These are phyloP conservation scores for Globisporangium uncinulatum DNA, from an alignment of 352 stramenopile species.

Conservation along the genomic window DNA sequence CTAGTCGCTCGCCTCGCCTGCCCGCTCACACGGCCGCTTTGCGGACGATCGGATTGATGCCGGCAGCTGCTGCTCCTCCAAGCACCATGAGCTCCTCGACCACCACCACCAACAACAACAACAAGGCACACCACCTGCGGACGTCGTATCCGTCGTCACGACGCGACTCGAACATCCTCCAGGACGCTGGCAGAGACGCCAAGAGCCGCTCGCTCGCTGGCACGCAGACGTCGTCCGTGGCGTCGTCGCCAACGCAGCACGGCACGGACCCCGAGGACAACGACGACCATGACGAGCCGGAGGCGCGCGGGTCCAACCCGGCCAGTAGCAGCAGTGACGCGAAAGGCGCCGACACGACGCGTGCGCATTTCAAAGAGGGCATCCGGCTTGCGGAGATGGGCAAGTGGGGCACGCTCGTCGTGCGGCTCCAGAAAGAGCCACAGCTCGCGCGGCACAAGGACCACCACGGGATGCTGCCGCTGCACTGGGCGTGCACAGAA, in stretches of 20 bases:
- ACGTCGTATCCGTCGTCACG: slow-evolving; percentile 12
- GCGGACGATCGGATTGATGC: not conserved
- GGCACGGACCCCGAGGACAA: slow-evolving; percentile 10
- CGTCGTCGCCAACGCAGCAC: slow-evolving; percentile 10
- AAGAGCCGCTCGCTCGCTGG: slow-evolving; percentile 18
- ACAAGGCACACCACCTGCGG: slow-evolving; percentile 1
- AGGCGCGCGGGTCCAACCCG: slow-evolving; percentile 1
- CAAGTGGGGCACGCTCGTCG: slow-evolving; percentile 64
- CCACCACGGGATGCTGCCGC: slow-evolving; percentile 78
- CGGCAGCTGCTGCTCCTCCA: not conserved
- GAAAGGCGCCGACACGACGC: slow-evolving; percentile 26
- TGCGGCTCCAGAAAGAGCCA: slow-evolving; percentile 45
- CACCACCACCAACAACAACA: not conserved
- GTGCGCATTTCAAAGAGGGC: slow-evolving; percentile 73
- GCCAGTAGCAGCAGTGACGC: slow-evolving; percentile 11
- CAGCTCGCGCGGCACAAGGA: slow-evolving; percentile 73
- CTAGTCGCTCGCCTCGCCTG: not conserved
- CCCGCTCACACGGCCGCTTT: not conserved
- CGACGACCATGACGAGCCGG: slow-evolving; percentile 11
- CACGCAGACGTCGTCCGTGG: slow-evolving; percentile 14
- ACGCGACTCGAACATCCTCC: slow-evolving; percentile 17
- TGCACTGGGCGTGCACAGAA: slow-evolving; percentile 83
- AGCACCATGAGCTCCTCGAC: not conserved
- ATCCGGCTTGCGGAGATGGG: slow-evolving; percentile 80
- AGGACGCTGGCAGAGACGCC: slow-evolving; percentile 42